phyloP scores from a whole-genome alignment of 1,139 yeast genomes.

The Suhomyces panamericanus region DNA sequence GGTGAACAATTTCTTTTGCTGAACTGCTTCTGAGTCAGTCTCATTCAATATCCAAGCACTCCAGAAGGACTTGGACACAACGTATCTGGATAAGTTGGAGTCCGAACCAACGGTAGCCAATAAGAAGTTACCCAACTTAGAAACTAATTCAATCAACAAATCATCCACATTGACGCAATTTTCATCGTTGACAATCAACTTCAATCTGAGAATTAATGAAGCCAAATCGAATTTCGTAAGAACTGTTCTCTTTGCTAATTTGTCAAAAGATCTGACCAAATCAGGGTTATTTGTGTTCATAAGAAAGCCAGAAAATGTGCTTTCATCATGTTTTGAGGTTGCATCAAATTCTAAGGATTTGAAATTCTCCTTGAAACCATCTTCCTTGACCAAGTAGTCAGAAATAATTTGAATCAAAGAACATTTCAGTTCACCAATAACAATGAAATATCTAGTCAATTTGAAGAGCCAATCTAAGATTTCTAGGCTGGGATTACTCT shows the following conservation, averaged over 20 bases:
- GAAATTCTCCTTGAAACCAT: slow-evolving; percentile 5
- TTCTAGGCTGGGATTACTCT: slow-evolving; percentile 4
- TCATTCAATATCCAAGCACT: slow-evolving; percentile 10
- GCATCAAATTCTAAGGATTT: slow-evolving; percentile 6
- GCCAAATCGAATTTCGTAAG: slow-evolving; percentile 44
- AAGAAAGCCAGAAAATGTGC: slow-evolving; percentile 25
- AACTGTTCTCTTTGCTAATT: slow-evolving; percentile 8
- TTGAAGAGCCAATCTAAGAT: slow-evolving; percentile 51
- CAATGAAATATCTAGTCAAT: slow-evolving; percentile 42
- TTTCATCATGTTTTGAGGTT: slow-evolving; percentile 2
- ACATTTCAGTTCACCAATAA: slow-evolving; percentile 55
- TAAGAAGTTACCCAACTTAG: slow-evolving; percentile 46
- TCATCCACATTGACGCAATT: slow-evolving; percentile 13
- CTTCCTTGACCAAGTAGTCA: slow-evolving; percentile 18
- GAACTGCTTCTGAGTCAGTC: slow-evolving; percentile 1
- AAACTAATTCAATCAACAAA: slow-evolving; percentile 23
- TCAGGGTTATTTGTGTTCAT: slow-evolving; percentile 22
- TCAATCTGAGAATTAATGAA: slow-evolving; percentile 42
- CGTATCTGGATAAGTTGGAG: slow-evolving; percentile 16
- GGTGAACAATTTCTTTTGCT: slow-evolving; percentile 24
- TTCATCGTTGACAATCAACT: slow-evolving; percentile 25
- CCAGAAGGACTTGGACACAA: slow-evolving; percentile 23
- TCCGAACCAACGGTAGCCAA: slow-evolving; percentile 18
- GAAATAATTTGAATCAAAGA: slow-evolving; percentile 30
- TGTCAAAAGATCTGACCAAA: slow-evolving; percentile 15